Base-by-base conservation (phyloP, 2,329 filamentous ascomycete genomes). In the Neopestalotiopsis sp. region DNA sequence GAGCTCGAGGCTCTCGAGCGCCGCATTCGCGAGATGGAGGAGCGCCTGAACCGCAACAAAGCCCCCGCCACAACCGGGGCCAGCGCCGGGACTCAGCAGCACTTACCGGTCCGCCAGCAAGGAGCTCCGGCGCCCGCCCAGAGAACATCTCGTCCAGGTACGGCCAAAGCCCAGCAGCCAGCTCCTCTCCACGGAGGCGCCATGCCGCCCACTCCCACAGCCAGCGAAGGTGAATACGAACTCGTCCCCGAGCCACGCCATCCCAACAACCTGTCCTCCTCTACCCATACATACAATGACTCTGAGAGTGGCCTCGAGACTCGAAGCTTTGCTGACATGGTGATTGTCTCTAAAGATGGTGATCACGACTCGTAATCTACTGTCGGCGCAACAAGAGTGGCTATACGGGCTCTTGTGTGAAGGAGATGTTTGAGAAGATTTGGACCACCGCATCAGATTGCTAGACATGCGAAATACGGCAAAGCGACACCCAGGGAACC, bases 1-100 rank as follows among this genome's bases (percentile, higher is more conserved):
- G 94, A 98, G 81, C 91, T 98, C 73, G 91, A 97, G 81, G 90
- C 91, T 68, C 91, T 98, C 76, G 94, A 98, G 82, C 90, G 90
- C 66, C 91, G 91, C 74, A 89, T 98, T 75, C 91, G 90, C 74
- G 94, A 94, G 76, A 94, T 96, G 81, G 95, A 98, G 82, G 88
- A 92, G 74, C 91, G 92, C 59, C 87, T 98, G 66, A 88, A 83
- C 74, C 75, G 74, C 70, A 70, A 70, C 68, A 72, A 77, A 71
- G 72, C 71, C 24, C 20, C 58, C 0, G 67, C 62, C 7, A 28
- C 67, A 1, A 70, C 68, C 40, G 63, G 65, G 13, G 6, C 66
- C 59, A 74, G 71, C 66, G 73, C 75, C 34, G 34, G 52, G 75
- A 74, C 66, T 68, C 73, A 70, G 34, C 76, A 77, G 72, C 73